phyloP scores from a whole-genome alignment of 306 rosid species.

The Datisca glomerata region DNA sequence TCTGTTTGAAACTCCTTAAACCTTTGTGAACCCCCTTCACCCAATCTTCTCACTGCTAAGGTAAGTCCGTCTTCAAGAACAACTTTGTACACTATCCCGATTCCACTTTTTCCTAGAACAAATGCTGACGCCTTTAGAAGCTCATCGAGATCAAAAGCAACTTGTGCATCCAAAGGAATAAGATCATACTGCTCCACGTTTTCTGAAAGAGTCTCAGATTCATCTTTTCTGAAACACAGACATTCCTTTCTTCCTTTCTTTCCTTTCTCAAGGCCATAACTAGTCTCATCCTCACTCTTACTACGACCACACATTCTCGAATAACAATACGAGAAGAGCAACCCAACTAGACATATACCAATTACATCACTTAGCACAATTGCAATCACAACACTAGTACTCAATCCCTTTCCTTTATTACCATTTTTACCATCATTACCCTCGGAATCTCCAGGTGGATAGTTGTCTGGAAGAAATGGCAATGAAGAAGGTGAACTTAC shows the following conservation, averaged over 20 bases:
- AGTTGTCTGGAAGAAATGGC: constrained; percentile 55
- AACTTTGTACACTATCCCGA: constrained; percentile 92
- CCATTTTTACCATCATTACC: constrained; percentile 19
- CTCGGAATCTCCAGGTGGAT: constrained; percentile 24
- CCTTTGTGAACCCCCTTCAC: constrained; percentile 98
- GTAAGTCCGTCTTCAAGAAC: constrained; percentile 89
- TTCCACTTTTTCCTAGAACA: constrained; percentile 95
- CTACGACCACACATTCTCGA: constrained; percentile 40
- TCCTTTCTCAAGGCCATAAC: constrained; percentile 27
- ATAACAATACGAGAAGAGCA: constrained; percentile 77
- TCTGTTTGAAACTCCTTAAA: constrained; percentile 92
- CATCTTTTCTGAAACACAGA: constrained; percentile 73
- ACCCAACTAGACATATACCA: constrained; percentile 79
- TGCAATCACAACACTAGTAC: constrained; percentile 57
- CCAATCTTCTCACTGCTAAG: constrained; percentile 83
- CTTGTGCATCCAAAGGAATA: constrained; percentile 68
- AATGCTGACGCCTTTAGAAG: constrained; percentile 98
- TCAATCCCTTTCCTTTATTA: constrained; percentile 54
- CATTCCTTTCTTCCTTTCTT: constrained; percentile 53
- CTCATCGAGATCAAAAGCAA: constrained; percentile 92
- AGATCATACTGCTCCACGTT: constrained; percentile 83
- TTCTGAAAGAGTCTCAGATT: constrained; percentile 61
- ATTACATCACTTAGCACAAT: constrained; percentile 73
- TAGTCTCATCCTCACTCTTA: constrained; percentile 34
- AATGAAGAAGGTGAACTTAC: constrained; percentile 51